Conservation (phyloP, 1,284 basidiomycete species). For the Rugosomyces carneus region DNA sequence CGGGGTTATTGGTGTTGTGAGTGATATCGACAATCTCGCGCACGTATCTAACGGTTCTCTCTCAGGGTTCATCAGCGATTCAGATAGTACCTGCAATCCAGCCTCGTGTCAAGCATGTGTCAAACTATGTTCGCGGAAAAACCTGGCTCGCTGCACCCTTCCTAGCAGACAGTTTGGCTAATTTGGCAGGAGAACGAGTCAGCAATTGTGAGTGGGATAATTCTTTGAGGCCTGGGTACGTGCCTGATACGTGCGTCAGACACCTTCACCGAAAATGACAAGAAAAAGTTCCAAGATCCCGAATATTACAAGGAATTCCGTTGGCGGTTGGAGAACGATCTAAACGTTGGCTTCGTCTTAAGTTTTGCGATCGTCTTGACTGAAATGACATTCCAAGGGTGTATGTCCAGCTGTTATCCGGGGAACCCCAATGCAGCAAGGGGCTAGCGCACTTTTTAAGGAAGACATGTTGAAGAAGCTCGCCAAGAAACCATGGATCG, state of each 20-base stretch:
- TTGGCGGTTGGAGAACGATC: constrained; percentile 40
- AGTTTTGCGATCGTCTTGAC: not conserved
- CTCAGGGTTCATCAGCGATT: constrained; percentile 57
- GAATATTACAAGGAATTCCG: constrained; percentile 46
- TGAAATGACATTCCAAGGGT: constrained; percentile 27
- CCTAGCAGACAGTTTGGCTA: constrained; percentile 31
- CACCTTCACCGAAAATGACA: constrained; percentile 49
- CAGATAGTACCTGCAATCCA: constrained; percentile 59
- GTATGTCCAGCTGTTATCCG: constrained; percentile 40
- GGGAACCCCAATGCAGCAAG: constrained; percentile 36
- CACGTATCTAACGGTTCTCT: too few species aligned
- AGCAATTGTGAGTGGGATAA: constrained; percentile 36
- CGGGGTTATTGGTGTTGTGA: constrained; percentile 56
- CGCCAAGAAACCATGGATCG: constrained; percentile 52
- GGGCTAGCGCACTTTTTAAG: constrained; percentile 34
- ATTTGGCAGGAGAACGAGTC: constrained; percentile 30
- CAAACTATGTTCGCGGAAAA: constrained; percentile 55
- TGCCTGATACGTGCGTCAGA: constrained; percentile 23
- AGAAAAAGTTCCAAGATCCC: constrained; percentile 41
- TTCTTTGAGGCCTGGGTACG: not conserved
- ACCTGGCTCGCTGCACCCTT: constrained; percentile 57
- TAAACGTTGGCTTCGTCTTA: constrained; percentile 39
- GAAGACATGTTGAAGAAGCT: constrained; percentile 47
- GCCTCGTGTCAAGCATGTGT: constrained; percentile 42
- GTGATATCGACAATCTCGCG: too few species aligned